Base-by-base conservation (phyloP, 2,329 filamentous ascomycete species). In the Arthrobotrys musiformis region DNA sequence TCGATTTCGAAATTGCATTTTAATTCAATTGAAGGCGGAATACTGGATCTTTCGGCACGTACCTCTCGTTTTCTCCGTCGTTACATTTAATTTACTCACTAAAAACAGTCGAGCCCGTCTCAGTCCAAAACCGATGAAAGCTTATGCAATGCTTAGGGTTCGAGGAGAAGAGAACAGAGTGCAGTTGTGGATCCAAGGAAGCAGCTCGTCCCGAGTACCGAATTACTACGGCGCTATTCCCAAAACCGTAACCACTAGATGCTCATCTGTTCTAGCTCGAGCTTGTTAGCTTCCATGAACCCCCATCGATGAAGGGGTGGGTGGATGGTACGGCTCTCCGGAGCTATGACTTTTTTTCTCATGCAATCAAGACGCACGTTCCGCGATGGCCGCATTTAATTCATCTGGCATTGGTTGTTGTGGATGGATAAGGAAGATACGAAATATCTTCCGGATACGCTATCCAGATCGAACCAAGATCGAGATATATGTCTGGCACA, bases 191-290 rank as follows among this genome's bases (percentile, higher is more conserved):
- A 62, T 66, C 58, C 58, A 62, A 52, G 73, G 52, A 67, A 77
- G 73, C 24, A 77, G 60, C 56, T 77, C 66, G 66, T 77, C 64
- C 73, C 73, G 73, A 77, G 60, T 44, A 61, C 66, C 73, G 66
- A 70, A 22, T 46, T 48, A 30, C 24, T 64, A 37, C 35, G 35
- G 58, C 17, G 26, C 73, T 67, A 70, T 28, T 7, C 60, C 66
- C 50, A 54, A 70, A 67, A 35, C 6, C 60, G 72, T 48, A 70
- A 62, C 54, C 30, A n/a, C 50, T 67, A 52, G 61, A 70, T 70
- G 66, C 60, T 70, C 61, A 77, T 70, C 66, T 48, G 66, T 64
- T 72, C 68, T 72, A 72, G 68, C 68, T 72, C 33, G 33, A 58
- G 33, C 54, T 58, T 40, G 52, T 58, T 40, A 48, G 52, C 26